A percentile compares a stretch with the other conserved stretches of the same genome.
phyloP scores from a whole-genome alignment of 2,329 filamentous ascomycete genomes.

The Magnaporthiopsis poae region DNA sequence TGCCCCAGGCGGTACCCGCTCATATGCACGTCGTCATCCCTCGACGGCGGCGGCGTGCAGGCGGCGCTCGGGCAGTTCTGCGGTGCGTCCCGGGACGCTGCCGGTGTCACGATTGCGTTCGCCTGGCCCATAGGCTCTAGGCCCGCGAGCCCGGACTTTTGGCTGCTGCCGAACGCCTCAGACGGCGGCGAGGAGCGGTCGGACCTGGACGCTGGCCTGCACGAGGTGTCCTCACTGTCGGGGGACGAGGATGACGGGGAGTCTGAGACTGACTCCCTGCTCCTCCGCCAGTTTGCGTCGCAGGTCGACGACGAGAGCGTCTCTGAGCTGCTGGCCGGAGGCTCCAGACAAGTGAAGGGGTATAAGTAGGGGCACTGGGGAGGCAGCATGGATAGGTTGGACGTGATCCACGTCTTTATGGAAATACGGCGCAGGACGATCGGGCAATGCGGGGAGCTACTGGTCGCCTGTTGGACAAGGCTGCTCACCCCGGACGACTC shows the following conservation, averaged over 20 bases:
- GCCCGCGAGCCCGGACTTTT: neutral
- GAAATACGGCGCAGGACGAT: too few species aligned
- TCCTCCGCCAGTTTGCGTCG: neutral
- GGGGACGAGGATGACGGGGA: neutral
- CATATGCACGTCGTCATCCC: neutral
- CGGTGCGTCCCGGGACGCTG: too few species aligned
- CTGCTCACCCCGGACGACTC: too few species aligned
- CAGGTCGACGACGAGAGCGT: neutral
- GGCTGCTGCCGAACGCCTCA: neutral
- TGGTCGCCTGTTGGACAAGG: too few species aligned
- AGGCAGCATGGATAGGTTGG: too few species aligned
- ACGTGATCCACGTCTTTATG: too few species aligned
- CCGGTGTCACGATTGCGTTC: neutral
- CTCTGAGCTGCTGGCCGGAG: too few species aligned
- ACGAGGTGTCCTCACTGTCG: neutral
- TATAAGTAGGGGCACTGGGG: too few species aligned
- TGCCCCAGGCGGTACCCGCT: neutral
- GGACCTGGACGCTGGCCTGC: neutral
- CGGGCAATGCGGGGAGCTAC: too few species aligned
- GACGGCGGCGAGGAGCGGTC: neutral
- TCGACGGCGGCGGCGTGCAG: neutral
- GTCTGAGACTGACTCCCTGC: neutral
- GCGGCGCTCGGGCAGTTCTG: neutral
- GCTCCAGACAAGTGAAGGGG: too few species aligned
- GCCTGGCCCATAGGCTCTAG: neutral